Percentiles rank a stretch among this genome's conserved stretches.
Conservation (phyloP, 495 filamentous ascomycete species). For the Cercophora samala region DNA sequence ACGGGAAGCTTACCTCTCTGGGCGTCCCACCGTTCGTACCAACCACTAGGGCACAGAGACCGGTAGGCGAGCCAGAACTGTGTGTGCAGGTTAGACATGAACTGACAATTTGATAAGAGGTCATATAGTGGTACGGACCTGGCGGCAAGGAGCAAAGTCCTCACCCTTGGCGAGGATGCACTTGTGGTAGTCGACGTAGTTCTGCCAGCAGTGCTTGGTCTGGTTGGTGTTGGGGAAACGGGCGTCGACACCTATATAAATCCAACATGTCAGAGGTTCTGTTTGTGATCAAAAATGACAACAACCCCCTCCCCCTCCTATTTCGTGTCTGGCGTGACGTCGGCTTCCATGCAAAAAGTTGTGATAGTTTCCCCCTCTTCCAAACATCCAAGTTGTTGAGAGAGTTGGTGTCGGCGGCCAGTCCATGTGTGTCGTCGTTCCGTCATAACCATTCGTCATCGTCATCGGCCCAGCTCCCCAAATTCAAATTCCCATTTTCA, state of each 20-base stretch:
- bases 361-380: background rate
- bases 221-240: slow-evolving; percentile 99
- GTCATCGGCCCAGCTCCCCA: background rate
- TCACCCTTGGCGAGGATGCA: slow-evolving; percentile 98
- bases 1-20: slow-evolving; percentile 73
- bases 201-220: slow-evolving; percentile 91
- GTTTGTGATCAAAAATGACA: background rate
- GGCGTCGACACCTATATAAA: slow-evolving; percentile 81
- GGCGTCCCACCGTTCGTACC: slow-evolving; percentile 94
- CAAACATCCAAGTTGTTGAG: background rate
- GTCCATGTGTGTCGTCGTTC: slow-evolving; percentile 6
- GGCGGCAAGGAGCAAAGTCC: slow-evolving; percentile 95
- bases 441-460: slow-evolving; percentile 15
- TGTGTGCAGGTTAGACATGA: background rate
- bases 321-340: background rate
- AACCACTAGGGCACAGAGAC: slow-evolving; percentile 92
- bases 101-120: background rate
- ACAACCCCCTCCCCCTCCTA: background rate
- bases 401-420: background rate
- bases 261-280: slow-evolving; percentile 11
- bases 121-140: slow-evolving; percentile 55
- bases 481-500: background rate
- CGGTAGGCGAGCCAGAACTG: slow-evolving; percentile 95
- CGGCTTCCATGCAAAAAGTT: background rate
- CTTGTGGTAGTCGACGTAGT: slow-evolving; percentile 99